Conservation (phyloP, 345 rosid genomes). For the Rhizophora mangle region DNA sequence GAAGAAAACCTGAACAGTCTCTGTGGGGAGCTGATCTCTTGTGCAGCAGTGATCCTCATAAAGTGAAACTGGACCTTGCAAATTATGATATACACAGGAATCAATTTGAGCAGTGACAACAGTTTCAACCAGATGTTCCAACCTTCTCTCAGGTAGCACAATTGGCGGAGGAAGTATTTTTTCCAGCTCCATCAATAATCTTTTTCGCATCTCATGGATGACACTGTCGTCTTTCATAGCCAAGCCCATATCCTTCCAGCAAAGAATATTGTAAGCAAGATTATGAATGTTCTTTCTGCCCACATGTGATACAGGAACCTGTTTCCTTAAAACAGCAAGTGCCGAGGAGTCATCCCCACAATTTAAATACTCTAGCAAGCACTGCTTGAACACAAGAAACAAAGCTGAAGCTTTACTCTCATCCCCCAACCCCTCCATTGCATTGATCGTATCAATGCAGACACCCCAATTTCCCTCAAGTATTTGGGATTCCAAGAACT, state of each 20-base stretch:
- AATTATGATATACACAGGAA: slow-evolving; percentile 68
- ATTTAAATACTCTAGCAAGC: slow-evolving; percentile 56
- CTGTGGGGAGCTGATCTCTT: slow-evolving; percentile 76
- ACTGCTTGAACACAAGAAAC: slow-evolving; percentile 65
- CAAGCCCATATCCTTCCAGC: slow-evolving; percentile 41
- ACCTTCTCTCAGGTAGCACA: slow-evolving; percentile 57
- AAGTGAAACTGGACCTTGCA: slow-evolving; percentile 51
- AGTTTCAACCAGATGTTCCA: slow-evolving; percentile 71
- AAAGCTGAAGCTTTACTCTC: slow-evolving; percentile 52
- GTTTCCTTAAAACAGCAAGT: slow-evolving; percentile 48
- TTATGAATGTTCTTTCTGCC: slow-evolving; percentile 54
- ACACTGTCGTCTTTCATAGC: slow-evolving; percentile 33
- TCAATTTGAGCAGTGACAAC: slow-evolving; percentile 58
- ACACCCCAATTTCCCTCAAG: slow-evolving; percentile 65
- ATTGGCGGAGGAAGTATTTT: slow-evolving; percentile 58
- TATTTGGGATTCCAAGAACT: slow-evolving; percentile 56
- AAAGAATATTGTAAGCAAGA: slow-evolving; percentile 54
- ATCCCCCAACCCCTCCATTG: slow-evolving; percentile 36
- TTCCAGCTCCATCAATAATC: slow-evolving; percentile 51
- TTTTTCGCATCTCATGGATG: slow-evolving; percentile 44
- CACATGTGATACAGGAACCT: slow-evolving; percentile 43
- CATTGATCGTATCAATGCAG: slow-evolving; percentile 45
- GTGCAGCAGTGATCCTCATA: slow-evolving; percentile 69
- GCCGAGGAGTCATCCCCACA: slow-evolving; percentile 59
- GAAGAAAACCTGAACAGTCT: slow-evolving; percentile 67